A percentile compares a stretch with the other conserved stretches of the same genome.
These are phyloP conservation scores for Termitomyces sp. DNA, from an alignment of 768 basidiomycete genomes.

Conservation along the genomic window DNA sequence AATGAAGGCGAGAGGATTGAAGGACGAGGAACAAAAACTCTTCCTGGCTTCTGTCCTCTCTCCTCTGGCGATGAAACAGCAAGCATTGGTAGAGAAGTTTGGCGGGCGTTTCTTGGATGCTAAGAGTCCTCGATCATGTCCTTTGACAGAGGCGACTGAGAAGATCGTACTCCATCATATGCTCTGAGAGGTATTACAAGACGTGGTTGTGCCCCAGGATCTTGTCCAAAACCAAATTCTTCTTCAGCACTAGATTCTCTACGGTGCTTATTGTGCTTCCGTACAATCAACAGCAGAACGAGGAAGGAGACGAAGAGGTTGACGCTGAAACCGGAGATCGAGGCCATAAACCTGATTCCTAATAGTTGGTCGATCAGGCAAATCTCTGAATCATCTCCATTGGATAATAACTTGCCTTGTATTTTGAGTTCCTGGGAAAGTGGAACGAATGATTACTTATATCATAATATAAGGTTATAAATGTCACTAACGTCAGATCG, in stretches of 20 bases:
- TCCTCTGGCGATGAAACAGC: constrained; percentile 9
- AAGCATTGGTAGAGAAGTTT: constrained; percentile 2
- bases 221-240: constrained; percentile 10
- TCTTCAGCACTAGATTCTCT: constrained; percentile 1
- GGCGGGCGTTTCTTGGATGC: not conserved
- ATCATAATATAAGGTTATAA: too few relatives aligned
- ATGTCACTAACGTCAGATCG: not conserved
- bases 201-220: constrained; percentile 1
- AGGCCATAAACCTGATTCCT: constrained; percentile 1
- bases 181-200: constrained; percentile 2
- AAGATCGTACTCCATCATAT: constrained; percentile 4
- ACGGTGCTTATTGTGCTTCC: not conserved
- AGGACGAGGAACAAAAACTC: constrained; percentile 6
- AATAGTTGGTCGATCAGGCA: not conserved
- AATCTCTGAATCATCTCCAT: not conserved
- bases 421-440: not conserved
- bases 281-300: not conserved
- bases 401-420: not conserved
- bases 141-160: constrained; percentile 1
- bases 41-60: not conserved
- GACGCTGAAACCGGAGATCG: constrained; percentile 1
- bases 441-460: too few relatives aligned
- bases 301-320: constrained; percentile 3
- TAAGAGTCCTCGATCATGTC: not conserved
- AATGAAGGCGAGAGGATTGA: not conserved